Base-by-base conservation (phyloP, 2,329 filamentous ascomycete species). In the Fusarium tuaranense region DNA sequence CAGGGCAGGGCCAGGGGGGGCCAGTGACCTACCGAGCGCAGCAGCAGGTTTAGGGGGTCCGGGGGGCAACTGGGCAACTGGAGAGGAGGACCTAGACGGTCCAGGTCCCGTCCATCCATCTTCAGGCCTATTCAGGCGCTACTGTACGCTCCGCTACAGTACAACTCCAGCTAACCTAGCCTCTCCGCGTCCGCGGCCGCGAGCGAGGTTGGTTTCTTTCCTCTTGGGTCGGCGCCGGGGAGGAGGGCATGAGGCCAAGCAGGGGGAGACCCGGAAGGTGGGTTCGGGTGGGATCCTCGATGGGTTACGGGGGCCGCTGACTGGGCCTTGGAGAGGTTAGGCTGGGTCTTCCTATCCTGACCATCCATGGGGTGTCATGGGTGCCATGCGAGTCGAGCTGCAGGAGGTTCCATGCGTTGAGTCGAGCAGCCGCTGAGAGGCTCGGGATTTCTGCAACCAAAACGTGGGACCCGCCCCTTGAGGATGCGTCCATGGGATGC, bases 361-460 rank as follows among this genome's bases (percentile, higher is more conserved):
- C 22, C 18, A 57, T 30, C 22, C 63, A 57, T 53, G 46, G 34
- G 34, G 14, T 70, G 69, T 60, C 66, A 73, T 64, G 72, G 72
- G 65, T 74, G 72, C 72, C 72, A 74, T 74, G 72, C 65, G 71
- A 74, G 68, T 36, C 59, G 74, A 74, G 57, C 60, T 74, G 71
- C 53, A 58, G 51, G 59, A 46, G 58, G 63, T 69, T 71, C 48
- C 25, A 53, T 53, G 71, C 16, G 32, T 39, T 58, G 25, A 63
- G 48, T 53, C 25, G 32, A 63, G 55, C 55, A 44, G 68, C 71
- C 46, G 68, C 64, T 74, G 62, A 74, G 36, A 62, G 71, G 46
- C 18, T 36, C 20, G 48, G 39, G 48, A 58, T 62, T 62, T 62
- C 59, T 44, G 59, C 57, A 60, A 55, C 48, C 48, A 55, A 55